Evolutionary conservation across 208 protist species (phyloP).

Genomic region (Trypanosoma lewisi): DNA sequence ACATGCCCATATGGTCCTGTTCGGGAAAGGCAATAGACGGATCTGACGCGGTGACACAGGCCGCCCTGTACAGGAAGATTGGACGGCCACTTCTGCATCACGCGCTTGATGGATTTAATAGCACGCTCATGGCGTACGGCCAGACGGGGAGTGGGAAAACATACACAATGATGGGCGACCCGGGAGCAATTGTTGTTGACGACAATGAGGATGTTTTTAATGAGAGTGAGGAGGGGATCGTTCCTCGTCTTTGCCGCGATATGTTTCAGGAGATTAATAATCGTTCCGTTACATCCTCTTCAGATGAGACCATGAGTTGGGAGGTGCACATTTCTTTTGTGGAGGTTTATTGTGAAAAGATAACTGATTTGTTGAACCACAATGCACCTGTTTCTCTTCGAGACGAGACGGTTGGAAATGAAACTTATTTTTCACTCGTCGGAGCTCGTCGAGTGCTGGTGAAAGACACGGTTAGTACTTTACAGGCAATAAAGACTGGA

Average conservation of each 20-base stretch:
- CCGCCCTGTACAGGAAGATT: constrained; percentile 78
- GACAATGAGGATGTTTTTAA: constrained; percentile 22
- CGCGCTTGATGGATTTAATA: constrained; percentile 89
- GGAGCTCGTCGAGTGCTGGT: constrained; percentile 54
- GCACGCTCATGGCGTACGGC: constrained; percentile 90
- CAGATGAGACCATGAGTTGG: constrained; percentile 64
- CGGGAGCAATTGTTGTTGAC: not conserved
- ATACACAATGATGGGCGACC: constrained; percentile 87
- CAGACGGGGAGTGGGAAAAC: constrained; percentile 91
- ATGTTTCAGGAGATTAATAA: constrained; percentile 63
- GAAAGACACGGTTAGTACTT: constrained; percentile 49
- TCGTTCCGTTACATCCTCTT: constrained; percentile 38
- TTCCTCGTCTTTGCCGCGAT: constrained; percentile 80
- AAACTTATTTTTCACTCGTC: constrained; percentile 57
- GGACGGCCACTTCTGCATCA: constrained; percentile 88
- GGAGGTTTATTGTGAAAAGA: constrained; percentile 90
- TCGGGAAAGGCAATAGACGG: constrained; percentile 41
- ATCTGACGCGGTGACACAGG: constrained; percentile 54
- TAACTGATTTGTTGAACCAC: constrained; percentile 82
- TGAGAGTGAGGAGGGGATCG: constrained; percentile 56
- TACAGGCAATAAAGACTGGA: constrained; percentile 60
- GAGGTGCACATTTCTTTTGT: constrained; percentile 84
- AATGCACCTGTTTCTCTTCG: constrained; percentile 50
- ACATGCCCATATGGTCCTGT: constrained; percentile 72
- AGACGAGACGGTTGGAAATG: constrained; percentile 64